phyloP scores from a whole-genome alignment of 371 early-diverging fungal species.

The Lichtheimia hyalospora region DNA sequence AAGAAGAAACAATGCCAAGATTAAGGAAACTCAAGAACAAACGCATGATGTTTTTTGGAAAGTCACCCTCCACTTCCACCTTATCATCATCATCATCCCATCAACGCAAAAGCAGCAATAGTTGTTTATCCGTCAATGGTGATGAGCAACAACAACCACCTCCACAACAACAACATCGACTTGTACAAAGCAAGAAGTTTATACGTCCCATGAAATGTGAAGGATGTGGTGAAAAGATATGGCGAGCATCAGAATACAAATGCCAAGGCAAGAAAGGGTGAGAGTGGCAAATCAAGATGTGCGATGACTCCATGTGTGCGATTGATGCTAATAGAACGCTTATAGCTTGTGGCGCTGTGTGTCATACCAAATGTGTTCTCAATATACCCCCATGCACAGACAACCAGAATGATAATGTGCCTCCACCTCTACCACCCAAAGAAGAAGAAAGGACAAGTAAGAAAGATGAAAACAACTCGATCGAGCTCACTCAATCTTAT shows the following conservation, averaged over 20 bases:
- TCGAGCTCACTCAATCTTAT: neutral
- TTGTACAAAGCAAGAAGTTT: constrained; percentile 5
- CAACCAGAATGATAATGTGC: too few relatives aligned
- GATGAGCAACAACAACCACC: neutral
- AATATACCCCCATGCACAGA: neutral
- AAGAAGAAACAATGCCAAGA: neutral
- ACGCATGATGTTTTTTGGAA: neutral
- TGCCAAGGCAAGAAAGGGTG: constrained; percentile 53
- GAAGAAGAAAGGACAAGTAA: neutral
- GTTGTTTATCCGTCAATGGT: neutral
- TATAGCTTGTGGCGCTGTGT: constrained; percentile 4
- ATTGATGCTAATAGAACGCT: neutral
- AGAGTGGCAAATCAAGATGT: neutral
- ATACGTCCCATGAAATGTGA: constrained; percentile 68
- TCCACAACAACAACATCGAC: neutral
- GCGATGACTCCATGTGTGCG: neutral
- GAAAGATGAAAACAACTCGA: neutral
- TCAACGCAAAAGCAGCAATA: neutral
- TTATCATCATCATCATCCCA: too few relatives aligned
- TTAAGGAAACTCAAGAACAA: neutral
- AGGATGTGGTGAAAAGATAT: constrained; percentile 74
- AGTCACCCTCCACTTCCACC: neutral
- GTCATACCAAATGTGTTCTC: neutral
- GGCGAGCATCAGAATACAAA: constrained; percentile 67
- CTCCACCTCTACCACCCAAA: too few relatives aligned